phyloP scores from a whole-genome alignment of 768 basidiomycete genomes.

The Calocera cornea region DNA sequence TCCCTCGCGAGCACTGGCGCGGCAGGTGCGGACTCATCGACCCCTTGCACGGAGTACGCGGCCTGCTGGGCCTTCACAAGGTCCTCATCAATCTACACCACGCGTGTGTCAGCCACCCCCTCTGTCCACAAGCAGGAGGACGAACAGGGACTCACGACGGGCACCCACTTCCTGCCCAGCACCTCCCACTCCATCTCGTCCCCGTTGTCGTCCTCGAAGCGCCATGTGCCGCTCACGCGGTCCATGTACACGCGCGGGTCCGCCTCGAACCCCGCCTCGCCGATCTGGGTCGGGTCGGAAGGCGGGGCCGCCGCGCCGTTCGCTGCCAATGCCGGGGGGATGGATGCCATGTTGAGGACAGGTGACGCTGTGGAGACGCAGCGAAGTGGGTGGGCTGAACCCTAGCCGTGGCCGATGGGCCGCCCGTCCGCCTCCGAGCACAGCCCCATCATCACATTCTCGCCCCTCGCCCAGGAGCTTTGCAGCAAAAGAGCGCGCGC shows the following conservation, averaged over 20 bases:
- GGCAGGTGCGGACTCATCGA: slow-evolving; percentile 85
- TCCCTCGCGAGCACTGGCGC: slow-evolving; percentile 53
- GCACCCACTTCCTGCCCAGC: slow-evolving; percentile 63
- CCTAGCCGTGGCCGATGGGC: neutral
- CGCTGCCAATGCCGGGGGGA: neutral
- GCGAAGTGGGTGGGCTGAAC: neutral
- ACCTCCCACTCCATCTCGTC: slow-evolving; percentile 82
- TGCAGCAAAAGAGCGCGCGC: neutral
- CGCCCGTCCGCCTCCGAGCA: neutral
- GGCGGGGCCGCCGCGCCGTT: neutral
- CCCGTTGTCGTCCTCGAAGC: slow-evolving; percentile 79
- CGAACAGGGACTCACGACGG: slow-evolving; percentile 45
- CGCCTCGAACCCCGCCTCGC: slow-evolving; percentile 53
- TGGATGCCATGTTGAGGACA: neutral
- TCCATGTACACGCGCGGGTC: slow-evolving; percentile 79
- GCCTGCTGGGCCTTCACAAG: slow-evolving; percentile 81
- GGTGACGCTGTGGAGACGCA: neutral
- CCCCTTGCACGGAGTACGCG: slow-evolving; percentile 81
- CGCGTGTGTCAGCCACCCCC: neutral
- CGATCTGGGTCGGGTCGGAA: neutral
- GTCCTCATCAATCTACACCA: slow-evolving; percentile 70
- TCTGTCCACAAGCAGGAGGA: neutral
- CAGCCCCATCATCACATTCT: slow-evolving; percentile 1
- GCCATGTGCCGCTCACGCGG: slow-evolving; percentile 63
- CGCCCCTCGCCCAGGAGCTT: neutral